Evolutionary conservation across 768 basidiomycete species (phyloP), one percentile per base, ranked within the genome.

Genomic region (Lactarius quietus): DNA sequence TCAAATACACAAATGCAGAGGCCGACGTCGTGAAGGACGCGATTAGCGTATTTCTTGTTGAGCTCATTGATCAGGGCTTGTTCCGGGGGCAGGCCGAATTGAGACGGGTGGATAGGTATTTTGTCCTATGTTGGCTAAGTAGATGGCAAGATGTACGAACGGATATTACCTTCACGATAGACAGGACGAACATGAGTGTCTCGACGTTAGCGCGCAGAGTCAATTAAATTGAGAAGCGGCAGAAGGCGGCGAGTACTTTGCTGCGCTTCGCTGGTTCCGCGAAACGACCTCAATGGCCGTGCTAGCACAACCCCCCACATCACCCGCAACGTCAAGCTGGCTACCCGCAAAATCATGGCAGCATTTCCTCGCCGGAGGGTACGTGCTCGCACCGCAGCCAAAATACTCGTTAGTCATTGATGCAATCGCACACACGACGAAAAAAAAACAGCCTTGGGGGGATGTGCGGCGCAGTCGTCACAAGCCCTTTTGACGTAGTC

Each of bases 401-500:
- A 41, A 41, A 41, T 33, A 33, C 7, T 41, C 39, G 38, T 15
- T 15, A 38, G 38, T 39, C 26, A 26, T 26, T 51, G n/a, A 51
- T 6, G 23, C 23, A 6, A 51, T 28, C 48, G 23, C 6, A 9
- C 48, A 51, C 48, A 15, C 12, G 2, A 6, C 9, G 15, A n/a
- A 23, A 48, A 48, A 48, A 51, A 51, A 51, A 48, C 62, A 98
- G 96, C 26, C 79, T 98, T 20, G 97, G 96, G 29, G 97, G 95
- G 45, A 96, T 98, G 95, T 93, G 93, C 72, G 97, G 96, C 38
- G 95, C 95, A 20, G 90, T 97, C 65, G 88, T 98, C 3, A 99
- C 97, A 0, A 94, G 93, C 52, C 96, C 97, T 0, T 96, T 99
- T 71, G 97, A 99, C 76, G 94, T 99, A 36, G 95, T 98, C 68